A percentile compares a stretch with the other conserved stretches of the same genome.
These are phyloP conservation scores for Viola odorata DNA, from an alignment of 345 rosid genomes.

Conservation along the genomic window DNA sequence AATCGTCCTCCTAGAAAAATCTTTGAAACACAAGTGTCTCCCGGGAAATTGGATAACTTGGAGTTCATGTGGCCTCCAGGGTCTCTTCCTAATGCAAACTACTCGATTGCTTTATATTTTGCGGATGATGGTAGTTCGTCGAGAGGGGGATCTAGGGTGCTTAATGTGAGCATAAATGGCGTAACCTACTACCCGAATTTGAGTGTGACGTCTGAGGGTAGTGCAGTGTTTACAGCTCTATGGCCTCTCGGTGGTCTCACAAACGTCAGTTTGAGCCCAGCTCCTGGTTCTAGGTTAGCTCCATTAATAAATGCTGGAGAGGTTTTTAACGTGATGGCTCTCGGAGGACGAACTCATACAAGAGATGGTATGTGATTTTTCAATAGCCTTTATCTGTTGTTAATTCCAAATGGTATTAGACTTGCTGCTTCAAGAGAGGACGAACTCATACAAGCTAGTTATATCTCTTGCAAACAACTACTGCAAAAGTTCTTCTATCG, in stretches of 20 bases:
- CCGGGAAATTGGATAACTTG: conserved; percentile 29
- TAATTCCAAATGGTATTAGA: too few relatives aligned
- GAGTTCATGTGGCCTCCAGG: conserved; percentile 69
- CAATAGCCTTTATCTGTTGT: too few relatives aligned
- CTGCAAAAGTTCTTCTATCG: neutral
- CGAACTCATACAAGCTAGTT: neutral
- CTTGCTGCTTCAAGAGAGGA: neutral
- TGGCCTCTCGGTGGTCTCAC: conserved; percentile 80
- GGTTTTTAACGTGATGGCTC: conserved; percentile 44
- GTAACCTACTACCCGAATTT: conserved; percentile 51
- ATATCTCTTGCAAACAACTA: neutral
- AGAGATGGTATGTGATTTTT: conserved; percentile 57
- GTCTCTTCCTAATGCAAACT: conserved; percentile 31
- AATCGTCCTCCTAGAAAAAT: conserved; percentile 74
- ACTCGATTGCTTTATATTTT: conserved; percentile 79
- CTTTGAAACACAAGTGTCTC: conserved; percentile 58
- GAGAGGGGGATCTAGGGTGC: conserved; percentile 31
- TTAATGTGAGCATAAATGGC: conserved; percentile 56
- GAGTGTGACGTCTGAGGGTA: conserved; percentile 54
- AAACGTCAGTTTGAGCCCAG: conserved; percentile 46
- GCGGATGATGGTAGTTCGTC: conserved; percentile 48
- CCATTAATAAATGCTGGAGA: conserved; percentile 86
- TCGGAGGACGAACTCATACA: conserved; percentile 67
- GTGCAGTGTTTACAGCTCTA: conserved; percentile 42
- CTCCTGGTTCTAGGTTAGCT: conserved; percentile 39